phyloP scores from a whole-genome alignment of 345 rosid species.

The Clausena lansium region DNA sequence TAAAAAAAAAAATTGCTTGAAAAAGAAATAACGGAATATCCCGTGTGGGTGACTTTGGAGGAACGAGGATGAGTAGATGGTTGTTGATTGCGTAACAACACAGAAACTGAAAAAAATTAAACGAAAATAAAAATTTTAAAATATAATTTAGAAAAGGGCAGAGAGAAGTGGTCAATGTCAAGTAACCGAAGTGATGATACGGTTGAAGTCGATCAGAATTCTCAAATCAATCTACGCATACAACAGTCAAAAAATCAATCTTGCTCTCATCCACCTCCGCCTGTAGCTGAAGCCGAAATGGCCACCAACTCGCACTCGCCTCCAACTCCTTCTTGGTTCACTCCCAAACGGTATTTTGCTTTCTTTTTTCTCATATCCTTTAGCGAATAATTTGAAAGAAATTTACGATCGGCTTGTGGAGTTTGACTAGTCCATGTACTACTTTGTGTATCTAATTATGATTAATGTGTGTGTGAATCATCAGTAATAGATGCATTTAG shows the following conservation, averaged over 20 bases:
- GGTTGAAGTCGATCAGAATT: background rate
- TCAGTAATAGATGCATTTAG: background rate
- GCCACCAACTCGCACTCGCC: conserved; percentile 9
- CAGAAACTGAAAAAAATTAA: background rate
- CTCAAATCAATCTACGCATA: background rate
- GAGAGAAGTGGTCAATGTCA: background rate
- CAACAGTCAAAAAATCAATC: background rate
- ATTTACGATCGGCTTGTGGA: background rate
- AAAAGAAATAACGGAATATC: too few species aligned
- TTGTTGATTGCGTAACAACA: background rate
- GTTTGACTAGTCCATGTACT: background rate
- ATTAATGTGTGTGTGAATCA: background rate
- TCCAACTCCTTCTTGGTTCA: conserved; percentile 48
- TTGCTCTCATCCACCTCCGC: background rate
- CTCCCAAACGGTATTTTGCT: conserved; percentile 47
- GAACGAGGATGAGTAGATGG: background rate
- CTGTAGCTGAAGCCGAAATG: conserved; percentile 21
- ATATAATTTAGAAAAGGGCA: background rate
- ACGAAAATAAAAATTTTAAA: background rate
- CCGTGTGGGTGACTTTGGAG: background rate
- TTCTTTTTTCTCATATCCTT: background rate
- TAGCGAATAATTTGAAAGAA: background rate
- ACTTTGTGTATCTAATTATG: background rate
- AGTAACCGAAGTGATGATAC: background rate
- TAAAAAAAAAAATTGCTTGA: background rate